Conservation (phyloP, 2,329 filamentous ascomycete species). For the Bipolaris zeicola region DNA sequence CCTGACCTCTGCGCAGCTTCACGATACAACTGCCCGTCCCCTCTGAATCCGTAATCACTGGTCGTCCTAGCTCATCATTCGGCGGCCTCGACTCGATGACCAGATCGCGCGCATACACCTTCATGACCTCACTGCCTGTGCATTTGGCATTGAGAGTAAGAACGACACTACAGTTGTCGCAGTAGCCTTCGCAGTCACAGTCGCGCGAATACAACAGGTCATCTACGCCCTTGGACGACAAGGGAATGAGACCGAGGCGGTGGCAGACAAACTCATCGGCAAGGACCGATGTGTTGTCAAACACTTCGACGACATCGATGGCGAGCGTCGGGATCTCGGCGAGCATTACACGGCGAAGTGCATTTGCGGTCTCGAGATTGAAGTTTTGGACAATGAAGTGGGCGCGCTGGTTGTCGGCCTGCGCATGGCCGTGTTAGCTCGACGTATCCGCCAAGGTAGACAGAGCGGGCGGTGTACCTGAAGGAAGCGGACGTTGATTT, state of each 20-base stretch:
- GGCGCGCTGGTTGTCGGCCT: slow-evolving; percentile 82
- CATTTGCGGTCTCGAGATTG: slow-evolving; percentile 91
- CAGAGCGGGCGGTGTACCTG: slow-evolving; percentile 40
- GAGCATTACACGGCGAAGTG: slow-evolving; percentile 86
- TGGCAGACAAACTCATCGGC: slow-evolving; percentile 96
- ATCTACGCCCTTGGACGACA: slow-evolving; percentile 82
- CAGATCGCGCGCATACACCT: slow-evolving; percentile 89
- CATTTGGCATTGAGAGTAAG: slow-evolving; percentile 86
- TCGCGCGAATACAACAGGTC: slow-evolving; percentile 85
- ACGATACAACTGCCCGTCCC: slow-evolving; percentile 83
- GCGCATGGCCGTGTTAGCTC: slow-evolving; percentile 29
- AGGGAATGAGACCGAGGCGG: slow-evolving; percentile 85
- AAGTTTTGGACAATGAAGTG: slow-evolving; percentile 91
- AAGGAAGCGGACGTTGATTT: slow-evolving; percentile 48
- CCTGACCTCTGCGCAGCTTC: slow-evolving; percentile 88
- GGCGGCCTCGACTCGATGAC: slow-evolving; percentile 71
- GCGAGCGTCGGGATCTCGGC: slow-evolving; percentile 94
- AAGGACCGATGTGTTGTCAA: slow-evolving; percentile 92
- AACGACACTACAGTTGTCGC: slow-evolving; percentile 86
- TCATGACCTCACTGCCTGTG: slow-evolving; percentile 85
- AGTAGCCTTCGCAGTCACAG: slow-evolving; percentile 96
- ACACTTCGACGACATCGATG: slow-evolving; percentile 92
- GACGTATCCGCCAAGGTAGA: slow-evolving; percentile 6
- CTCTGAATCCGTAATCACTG: slow-evolving; percentile 82
- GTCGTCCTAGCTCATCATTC: slow-evolving; percentile 77